A percentile compares a stretch with the other conserved stretches of the same genome.
Evolutionary conservation across 768 basidiomycete genomes (phyloP).

Genomic region (Inosperma sp.): DNA sequence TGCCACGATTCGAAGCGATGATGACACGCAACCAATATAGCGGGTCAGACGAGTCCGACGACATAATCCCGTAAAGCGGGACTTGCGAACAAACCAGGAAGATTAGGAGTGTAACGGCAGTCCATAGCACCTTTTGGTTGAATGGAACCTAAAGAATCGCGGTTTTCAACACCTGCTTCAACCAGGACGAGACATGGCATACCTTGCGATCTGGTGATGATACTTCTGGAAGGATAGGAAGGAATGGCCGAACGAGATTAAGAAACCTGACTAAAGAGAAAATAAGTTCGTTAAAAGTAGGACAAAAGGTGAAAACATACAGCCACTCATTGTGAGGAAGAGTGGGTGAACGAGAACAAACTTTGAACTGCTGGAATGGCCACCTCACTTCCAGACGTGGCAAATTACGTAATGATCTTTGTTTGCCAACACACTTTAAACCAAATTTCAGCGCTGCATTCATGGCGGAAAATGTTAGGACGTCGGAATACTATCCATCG

Average conservation of each 20-base stretch:
- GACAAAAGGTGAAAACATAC: slow-evolving; percentile 41
- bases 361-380: slow-evolving; percentile 16
- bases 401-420: slow-evolving; percentile 36
- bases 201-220: slow-evolving; percentile 98
- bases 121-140: slow-evolving; percentile 99
- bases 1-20: slow-evolving; percentile 96
- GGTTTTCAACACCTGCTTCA: background rate
- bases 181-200: slow-evolving; percentile 13
- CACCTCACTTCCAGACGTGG: slow-evolving; percentile 40
- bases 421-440: no score
- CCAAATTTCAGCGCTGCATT: no score
- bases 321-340: slow-evolving; percentile 66
- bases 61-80: slow-evolving; percentile 99
- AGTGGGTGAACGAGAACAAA: slow-evolving; percentile 24
- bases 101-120: slow-evolving; percentile 96
- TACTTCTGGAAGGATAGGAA: slow-evolving; percentile 94
- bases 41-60: slow-evolving; percentile 97
- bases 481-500: no score
- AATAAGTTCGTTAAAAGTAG: slow-evolving; percentile 6
- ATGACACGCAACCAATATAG: slow-evolving; percentile 99
- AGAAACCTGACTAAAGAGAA: slow-evolving; percentile 80
- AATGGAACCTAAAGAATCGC: slow-evolving; percentile 71
- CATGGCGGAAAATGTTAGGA: no score
- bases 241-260: slow-evolving; percentile 96
- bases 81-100: slow-evolving; percentile 99